phyloP scores from a whole-genome alignment of 75 land plant species.

The Pinus albicaulis region DNA sequence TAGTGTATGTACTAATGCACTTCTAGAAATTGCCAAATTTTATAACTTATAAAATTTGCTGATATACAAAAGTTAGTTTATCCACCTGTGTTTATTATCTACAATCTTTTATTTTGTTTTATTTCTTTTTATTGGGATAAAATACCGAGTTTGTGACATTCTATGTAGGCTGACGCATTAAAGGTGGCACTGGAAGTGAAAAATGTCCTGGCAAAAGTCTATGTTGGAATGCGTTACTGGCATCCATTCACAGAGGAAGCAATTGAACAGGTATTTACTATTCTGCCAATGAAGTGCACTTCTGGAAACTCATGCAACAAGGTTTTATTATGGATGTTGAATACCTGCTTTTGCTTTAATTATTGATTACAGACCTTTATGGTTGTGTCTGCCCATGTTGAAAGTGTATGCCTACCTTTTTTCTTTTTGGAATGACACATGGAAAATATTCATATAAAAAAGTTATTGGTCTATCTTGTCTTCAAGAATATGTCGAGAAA shows the following conservation, averaged over 20 bases:
- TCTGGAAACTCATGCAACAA: neutral
- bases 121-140: neutral
- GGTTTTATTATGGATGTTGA: neutral
- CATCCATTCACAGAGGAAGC: constrained; percentile 95
- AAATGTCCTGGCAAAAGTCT: constrained; percentile 53
- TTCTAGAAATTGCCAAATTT: constrained; percentile 1
- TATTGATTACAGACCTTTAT: neutral
- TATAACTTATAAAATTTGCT: neutral
- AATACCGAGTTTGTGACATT: neutral
- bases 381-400: neutral
- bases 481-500: neutral
- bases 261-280: constrained; percentile 52
- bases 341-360: neutral
- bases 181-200: constrained; percentile 60
- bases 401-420: neutral
- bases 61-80: neutral
- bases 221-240: constrained; percentile 95
- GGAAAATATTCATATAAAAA: neutral
- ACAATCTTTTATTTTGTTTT: neutral
- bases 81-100: neutral
- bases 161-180: constrained; percentile 70
- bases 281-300: neutral
- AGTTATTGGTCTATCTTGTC: neutral
- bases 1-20: neutral
- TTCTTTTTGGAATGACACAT: neutral